Base-by-base conservation (phyloP, 208 protist species). In the Histomonas meleagridis region DNA sequence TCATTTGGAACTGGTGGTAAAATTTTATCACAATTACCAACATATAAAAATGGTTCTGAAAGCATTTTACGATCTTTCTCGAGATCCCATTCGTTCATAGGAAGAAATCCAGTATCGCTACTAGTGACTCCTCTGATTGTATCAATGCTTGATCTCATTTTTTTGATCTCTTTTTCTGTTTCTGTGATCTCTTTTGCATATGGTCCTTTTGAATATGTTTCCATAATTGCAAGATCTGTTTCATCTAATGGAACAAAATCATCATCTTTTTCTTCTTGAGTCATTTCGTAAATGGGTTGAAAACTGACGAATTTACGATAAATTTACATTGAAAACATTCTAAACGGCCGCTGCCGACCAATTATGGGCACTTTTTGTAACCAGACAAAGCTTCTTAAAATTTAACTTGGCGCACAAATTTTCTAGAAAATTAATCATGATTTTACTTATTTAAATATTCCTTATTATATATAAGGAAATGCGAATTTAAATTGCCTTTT, bases 21-120 rank as follows among this genome's bases (percentile, higher is more conserved):
- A 65, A 40, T 65, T 62, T 76, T 65, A 46, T 57, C 26, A 9
- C 3, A 51, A 76, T 3, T 23, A n/a, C 28, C 21, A 40, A 92
- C 70, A 48, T 91, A 48, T 40, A 86, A 55, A n/a, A 12, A 53
- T 90, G 38, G 79, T 9, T 16, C 40, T 48, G 3, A 10, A 10
- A 90, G 90, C 7, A 55, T 14, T 32, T 9, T 14, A 60, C 14
- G 14, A 72, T 99, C 99, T 60, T 94, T 96, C 90, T 97, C 96
- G 10, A 99, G 95, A 95, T 99, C 98, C 98, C 99, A 99, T 93
- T 98, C 94, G 90, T 96, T 96, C 28, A 97, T 97, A 79, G 97
- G 97, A 1, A 97, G 96, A 23, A 99, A 96, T 65, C 99, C 99
- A 90, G 98, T 99, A 95, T 99, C 98, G 90, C 96, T 98, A 93